Conservation (phyloP, 2,329 filamentous ascomycete species). For the Aureobasidium sp. region DNA sequence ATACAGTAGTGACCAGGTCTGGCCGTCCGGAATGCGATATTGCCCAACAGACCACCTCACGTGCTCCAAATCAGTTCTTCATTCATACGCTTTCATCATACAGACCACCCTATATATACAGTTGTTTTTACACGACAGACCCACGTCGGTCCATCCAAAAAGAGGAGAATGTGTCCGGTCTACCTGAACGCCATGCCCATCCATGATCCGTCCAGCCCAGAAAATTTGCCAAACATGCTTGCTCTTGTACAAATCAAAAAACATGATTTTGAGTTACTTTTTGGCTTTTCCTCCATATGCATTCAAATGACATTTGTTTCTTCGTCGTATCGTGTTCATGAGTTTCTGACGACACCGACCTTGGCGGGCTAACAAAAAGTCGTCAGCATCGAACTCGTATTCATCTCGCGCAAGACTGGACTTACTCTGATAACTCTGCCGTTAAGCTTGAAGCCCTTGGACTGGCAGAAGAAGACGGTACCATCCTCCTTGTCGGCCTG, state of each 20-base stretch:
- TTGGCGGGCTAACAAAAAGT: conserved; percentile 59
- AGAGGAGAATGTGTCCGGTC: conserved; percentile 11
- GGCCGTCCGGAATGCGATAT: no score
- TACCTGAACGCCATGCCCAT: conserved; percentile 11
- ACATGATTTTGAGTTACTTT: neutral
- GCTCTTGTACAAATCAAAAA: neutral
- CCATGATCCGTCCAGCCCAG: neutral
- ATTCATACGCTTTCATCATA: neutral
- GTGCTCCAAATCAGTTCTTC: neutral
- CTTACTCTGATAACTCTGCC: conserved; percentile 69
- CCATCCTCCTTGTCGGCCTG: conserved; percentile 83
- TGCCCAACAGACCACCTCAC: neutral
- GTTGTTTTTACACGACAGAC: conserved; percentile 11
- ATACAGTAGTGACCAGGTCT: neutral
- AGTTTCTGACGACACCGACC: conserved; percentile 91
- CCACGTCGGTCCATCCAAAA: neutral
- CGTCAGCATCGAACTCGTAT: neutral
- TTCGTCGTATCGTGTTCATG: conserved; percentile 26
- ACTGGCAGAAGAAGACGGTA: conserved; percentile 84
- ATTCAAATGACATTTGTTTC: neutral
- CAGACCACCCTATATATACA: conserved; percentile 8
- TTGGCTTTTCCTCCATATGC: neutral
- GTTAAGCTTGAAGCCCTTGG: conserved; percentile 93
- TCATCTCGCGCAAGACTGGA: neutral
- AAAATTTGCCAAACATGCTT: conserved; percentile 6